phyloP scores from a whole-genome alignment of 768 basidiomycete species.

The Lanmaoa pseudosensibilis region DNA sequence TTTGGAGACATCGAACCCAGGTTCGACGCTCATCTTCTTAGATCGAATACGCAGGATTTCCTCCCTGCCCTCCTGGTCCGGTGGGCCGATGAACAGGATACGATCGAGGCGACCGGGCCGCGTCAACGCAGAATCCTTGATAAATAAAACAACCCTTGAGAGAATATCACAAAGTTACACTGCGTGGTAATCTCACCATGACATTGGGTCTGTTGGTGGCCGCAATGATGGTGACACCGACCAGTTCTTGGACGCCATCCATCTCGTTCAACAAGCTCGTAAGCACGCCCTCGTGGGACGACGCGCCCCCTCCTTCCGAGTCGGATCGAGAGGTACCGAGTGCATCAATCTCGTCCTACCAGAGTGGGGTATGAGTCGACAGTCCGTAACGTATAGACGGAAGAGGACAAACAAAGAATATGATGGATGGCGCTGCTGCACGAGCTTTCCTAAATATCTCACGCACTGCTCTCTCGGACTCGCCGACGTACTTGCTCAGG shows the following conservation, averaged over 20 bases:
- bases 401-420: slow-evolving; percentile 79
- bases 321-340: slow-evolving; percentile 76
- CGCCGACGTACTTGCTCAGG: slow-evolving; percentile 94
- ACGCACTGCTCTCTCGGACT: slow-evolving; percentile 92
- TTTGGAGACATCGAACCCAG: slow-evolving; percentile 59
- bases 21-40: slow-evolving; percentile 76
- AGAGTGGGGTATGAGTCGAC: not conserved
- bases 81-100: slow-evolving; percentile 91
- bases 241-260: slow-evolving; percentile 95
- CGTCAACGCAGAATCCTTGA: slow-evolving; percentile 90
- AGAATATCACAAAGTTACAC: not conserved
- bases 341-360: slow-evolving; percentile 95
- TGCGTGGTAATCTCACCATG: slow-evolving; percentile 54
- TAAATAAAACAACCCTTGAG: not conserved
- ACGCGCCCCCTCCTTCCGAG: slow-evolving; percentile 48
- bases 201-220: slow-evolving; percentile 95
- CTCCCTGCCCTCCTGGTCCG: slow-evolving; percentile 72
- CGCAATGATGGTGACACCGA: slow-evolving; percentile 93
- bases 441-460: slow-evolving; percentile 96
- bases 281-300: slow-evolving; percentile 83
- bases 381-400: not conserved
- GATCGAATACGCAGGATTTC: slow-evolving; percentile 85
- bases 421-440: slow-evolving; percentile 89
- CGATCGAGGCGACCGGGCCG: slow-evolving; percentile 93
- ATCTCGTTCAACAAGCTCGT: slow-evolving; percentile 95